These are phyloP conservation scores for Umbellularia californica DNA, from an alignment of 164 flowering plant species.

Conservation along the genomic window DNA sequence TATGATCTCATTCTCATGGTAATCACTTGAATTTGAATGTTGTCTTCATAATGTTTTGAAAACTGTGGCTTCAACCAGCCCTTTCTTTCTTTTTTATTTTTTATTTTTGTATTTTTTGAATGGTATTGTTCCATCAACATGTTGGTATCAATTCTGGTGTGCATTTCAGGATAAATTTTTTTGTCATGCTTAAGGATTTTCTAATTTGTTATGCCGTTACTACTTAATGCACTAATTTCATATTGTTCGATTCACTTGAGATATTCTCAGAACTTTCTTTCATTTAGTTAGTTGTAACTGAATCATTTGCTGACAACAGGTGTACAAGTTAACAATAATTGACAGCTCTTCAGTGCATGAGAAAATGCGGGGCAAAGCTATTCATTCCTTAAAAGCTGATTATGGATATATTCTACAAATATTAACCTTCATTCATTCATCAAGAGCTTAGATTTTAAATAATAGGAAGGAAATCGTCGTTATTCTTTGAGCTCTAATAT, in stretches of 20 bases:
- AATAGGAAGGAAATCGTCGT: no score
- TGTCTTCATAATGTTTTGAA: background rate
- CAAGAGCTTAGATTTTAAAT: background rate
- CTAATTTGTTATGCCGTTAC: background rate
- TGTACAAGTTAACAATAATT: background rate
- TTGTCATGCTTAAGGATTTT: background rate
- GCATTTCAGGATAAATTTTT: background rate
- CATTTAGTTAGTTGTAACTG: background rate
- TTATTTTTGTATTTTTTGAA: background rate
- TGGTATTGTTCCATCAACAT: background rate
- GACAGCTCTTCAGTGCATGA: background rate
- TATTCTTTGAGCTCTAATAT: background rate
- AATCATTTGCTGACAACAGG: background rate
- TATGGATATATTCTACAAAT: no score
- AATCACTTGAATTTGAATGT: slow-evolving; percentile 12
- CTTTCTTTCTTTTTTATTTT: background rate
- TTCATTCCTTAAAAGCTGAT: background rate
- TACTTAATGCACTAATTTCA: background rate
- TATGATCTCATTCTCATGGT: slow-evolving; percentile 95
- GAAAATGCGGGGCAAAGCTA: background rate
- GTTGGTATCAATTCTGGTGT: background rate
- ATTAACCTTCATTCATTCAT: background rate
- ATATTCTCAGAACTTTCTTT: background rate
- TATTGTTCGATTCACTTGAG: background rate
- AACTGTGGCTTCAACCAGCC: no score